These are phyloP conservation scores for Cucumis sativus DNA, from an alignment of 306 rosid genomes.

Conservation along the genomic window Cucumber_9930_V3 NC_026655.2:19014001-19014500, in stretches of 20 bases:
- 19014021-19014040: not conserved
- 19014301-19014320: not conserved
- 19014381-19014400: not conserved
- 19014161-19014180: not conserved
- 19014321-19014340: not conserved
- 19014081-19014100: not conserved
- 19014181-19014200: not conserved
- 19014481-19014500: not conserved
- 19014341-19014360: too few relatives aligned
- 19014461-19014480: not conserved
- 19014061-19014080: not conserved
- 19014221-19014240: not conserved
- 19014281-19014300: conserved; percentile 10
- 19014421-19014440: not conserved
- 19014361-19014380: not conserved
- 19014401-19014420: not conserved
- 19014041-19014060: conserved; percentile 5
- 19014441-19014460: not conserved
- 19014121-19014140: not conserved
- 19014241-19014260: not conserved
- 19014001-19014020: not conserved
- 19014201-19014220: not conserved
- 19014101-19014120: not conserved
- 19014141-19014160: not conserved
- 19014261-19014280: not conserved